Evolutionary conservation across 768 basidiomycete genomes (phyloP).

Genomic region (Tephrocybe sp.): DNA sequence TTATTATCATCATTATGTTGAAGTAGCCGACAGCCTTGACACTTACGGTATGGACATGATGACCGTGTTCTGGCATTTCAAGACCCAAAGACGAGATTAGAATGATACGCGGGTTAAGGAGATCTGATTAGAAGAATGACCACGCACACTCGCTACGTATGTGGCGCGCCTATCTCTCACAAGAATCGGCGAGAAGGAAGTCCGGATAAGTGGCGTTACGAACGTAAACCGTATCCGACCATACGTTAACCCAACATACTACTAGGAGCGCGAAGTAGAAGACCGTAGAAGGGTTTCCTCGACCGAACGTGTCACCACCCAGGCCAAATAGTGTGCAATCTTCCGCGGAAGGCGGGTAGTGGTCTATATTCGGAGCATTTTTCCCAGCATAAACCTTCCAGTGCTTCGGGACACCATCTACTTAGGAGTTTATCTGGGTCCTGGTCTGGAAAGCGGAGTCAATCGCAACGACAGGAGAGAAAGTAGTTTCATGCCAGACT

Average conservation of each 20-base stretch:
- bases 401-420: conserved; percentile 32
- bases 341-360: conserved; percentile 46
- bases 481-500: not conserved
- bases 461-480: conserved; percentile 7
- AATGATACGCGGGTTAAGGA: conserved; percentile 20
- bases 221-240: conserved; percentile 38
- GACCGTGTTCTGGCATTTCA: conserved; percentile 18
- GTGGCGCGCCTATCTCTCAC: conserved; percentile 30
- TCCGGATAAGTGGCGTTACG: conserved; percentile 44
- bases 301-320: conserved; percentile 33
- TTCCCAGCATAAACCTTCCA: conserved; percentile 43
- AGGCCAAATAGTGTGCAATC: conserved; percentile 38
- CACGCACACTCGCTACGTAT: conserved; percentile 20
- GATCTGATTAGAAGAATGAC: conserved; percentile 30
- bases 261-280: conserved; percentile 25
- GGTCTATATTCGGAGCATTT: conserved; percentile 36
- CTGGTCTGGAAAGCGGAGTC: conserved; percentile 5
- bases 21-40: conserved; percentile 25
- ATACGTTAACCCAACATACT: conserved; percentile 29
- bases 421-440: conserved; percentile 36
- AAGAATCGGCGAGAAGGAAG: conserved; percentile 22
- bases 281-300: conserved; percentile 26
- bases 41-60: conserved; percentile 20
- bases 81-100: conserved; percentile 19
- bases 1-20: conserved; percentile 21